These are phyloP conservation scores for Teunomyces gatunensis DNA, from an alignment of 805 yeast species.

Conservation along the genomic window DNA sequence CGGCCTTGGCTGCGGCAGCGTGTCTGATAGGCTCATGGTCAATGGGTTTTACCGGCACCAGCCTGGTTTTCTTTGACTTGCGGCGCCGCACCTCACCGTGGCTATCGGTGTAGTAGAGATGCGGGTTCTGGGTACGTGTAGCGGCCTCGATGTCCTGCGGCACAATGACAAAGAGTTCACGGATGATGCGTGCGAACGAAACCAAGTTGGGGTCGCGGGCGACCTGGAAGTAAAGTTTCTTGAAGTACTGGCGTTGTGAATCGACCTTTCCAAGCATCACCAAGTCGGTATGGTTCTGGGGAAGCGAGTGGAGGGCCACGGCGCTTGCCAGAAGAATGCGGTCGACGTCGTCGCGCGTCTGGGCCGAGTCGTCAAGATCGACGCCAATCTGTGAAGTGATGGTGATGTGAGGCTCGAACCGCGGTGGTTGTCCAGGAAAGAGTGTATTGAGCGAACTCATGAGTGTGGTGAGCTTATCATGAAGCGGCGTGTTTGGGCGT, in stretches of 20 bases:
- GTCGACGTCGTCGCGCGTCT: conserved; percentile 54
- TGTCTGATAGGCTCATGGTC: conserved; percentile 32
- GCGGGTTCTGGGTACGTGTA: conserved; percentile 35
- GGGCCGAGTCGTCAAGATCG: conserved; percentile 29
- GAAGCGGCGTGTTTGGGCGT: conserved; percentile 46
- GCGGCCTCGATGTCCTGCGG: conserved; percentile 40
- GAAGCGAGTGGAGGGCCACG: conserved; percentile 50
- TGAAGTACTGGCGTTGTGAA: conserved; percentile 50
- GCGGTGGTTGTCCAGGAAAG: conserved; percentile 66
- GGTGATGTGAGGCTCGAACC: conserved; percentile 75
- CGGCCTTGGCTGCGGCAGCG: conserved; percentile 48
- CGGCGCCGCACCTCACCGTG: conserved; percentile 29
- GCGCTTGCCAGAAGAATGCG: conserved; percentile 55
- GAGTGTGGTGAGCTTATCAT: conserved; percentile 56
- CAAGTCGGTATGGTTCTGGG: conserved; percentile 38
- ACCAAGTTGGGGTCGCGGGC: conserved; percentile 44
- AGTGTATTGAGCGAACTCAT: conserved; percentile 65
- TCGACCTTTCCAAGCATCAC: conserved; percentile 42
- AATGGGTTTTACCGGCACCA: conserved; percentile 16
- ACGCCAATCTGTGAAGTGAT: conserved; percentile 60
- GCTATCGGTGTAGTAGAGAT: conserved; percentile 33
- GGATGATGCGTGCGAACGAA: conserved; percentile 52
- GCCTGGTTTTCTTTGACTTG: conserved; percentile 7
- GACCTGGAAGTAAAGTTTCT: conserved; percentile 52
- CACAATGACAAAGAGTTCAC: conserved; percentile 53